phyloP scores from a whole-genome alignment of 228 moss, liverwort and hornwort genomes.

The Sphagnum magellanicum region DNA sequence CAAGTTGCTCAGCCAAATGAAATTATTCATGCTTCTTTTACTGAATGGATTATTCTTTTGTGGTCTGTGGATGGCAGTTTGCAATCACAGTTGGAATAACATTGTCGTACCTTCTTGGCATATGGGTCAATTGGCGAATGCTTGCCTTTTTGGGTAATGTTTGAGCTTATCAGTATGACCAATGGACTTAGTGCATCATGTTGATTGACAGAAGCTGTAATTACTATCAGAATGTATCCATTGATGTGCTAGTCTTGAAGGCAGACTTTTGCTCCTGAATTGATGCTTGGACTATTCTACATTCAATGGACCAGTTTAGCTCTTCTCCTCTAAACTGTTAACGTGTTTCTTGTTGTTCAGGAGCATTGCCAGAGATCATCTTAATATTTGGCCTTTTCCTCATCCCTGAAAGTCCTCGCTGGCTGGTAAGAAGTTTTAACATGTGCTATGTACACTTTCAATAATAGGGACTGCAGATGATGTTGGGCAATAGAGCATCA shows the following conservation, averaged over 20 bases:
- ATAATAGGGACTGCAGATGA: too few relatives aligned
- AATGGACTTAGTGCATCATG: background rate
- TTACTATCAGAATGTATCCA: background rate
- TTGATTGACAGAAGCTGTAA: background rate
- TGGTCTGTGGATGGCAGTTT: constrained; percentile 24
- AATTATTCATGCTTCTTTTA: too few relatives aligned
- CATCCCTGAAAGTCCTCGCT: constrained; percentile 73
- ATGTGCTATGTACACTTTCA: too few relatives aligned
- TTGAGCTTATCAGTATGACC: background rate
- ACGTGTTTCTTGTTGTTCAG: constrained; percentile 17
- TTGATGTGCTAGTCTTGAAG: background rate
- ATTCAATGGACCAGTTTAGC: background rate
- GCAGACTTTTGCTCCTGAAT: background rate
- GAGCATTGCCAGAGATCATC: constrained; percentile 32
- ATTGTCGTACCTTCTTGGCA: constrained; percentile 54
- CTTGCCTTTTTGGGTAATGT: constrained; percentile 54
- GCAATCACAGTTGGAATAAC: constrained; percentile 56
- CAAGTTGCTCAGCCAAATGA: too few relatives aligned
- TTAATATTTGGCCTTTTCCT: constrained; percentile 49
- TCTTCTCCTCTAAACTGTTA: too few relatives aligned
- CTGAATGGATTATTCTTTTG: too few relatives aligned
- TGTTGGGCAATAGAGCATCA: too few relatives aligned
- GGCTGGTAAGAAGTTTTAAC: constrained; percentile 43
- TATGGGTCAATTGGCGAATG: constrained; percentile 59
- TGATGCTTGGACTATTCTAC: background rate